Evolutionary conservation across 2,329 filamentous ascomycete genomes (phyloP), one percentile per base, ranked within the genome.

Genomic region (Cercospora beticola): DNA sequence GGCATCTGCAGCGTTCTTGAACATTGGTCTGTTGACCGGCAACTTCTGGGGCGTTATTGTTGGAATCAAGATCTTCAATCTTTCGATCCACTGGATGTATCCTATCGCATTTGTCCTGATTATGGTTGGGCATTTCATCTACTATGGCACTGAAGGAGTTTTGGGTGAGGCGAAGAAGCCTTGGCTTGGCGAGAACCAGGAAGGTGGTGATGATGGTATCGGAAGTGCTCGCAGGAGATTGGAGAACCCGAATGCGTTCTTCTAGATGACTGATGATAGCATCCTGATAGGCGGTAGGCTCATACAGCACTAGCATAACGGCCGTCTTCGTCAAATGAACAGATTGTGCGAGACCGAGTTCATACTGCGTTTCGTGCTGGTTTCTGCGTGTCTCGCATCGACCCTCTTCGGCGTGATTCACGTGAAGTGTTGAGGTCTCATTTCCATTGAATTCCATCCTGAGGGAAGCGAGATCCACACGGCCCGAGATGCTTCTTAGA

Each of bases 41-140:
- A 97, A 97, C 82, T 98, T 98, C 83, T 99, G 95, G 95, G 94
- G 93, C 72, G 91, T 97, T 70, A 91, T 96, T 73, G 94, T 99
- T 74, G 95, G 95, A 61, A 88, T 96, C 74, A 87, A 90, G 78
- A 92, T 98, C 60, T 97, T 99, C 77, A 88, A 90, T 56, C 87
- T 91, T 74, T 81, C 81, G 49, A 88, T 99, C 67, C 92, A 97
- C 82, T 97, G 88, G 85, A 86, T 97, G 82, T 99, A 99, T 81
- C 94, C 95, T 5, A 92, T 97, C 77, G 94, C 95, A 12, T 99
- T 99, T 79, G 92, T 97, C 9, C 85, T 94, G 73, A 98, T 99
- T 79, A 89, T 99, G 73, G 64, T 94, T 30, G 94, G 95, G 0
- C 87, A 97, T 74, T 84, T 94, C 60, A 85, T 93, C 57, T 99